These are phyloP conservation scores for Cutaneotrichosporon cutaneum DNA, from an alignment of 1,284 basidiomycete genomes.

Conservation along the genomic window DNA sequence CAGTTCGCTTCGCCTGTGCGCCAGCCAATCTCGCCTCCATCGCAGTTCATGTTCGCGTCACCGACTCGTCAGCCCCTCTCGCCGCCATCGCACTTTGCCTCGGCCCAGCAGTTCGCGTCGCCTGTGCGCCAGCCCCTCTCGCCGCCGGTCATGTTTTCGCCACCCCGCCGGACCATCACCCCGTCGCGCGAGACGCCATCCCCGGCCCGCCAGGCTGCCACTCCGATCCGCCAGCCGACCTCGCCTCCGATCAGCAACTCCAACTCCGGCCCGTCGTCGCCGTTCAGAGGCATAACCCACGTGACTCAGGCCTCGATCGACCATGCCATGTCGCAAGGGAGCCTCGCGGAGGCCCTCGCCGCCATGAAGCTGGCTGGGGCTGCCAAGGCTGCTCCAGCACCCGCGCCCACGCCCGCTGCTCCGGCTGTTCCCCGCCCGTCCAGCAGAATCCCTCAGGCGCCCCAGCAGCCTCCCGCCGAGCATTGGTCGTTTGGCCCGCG, in stretches of 20 bases:
- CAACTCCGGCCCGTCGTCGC: background rate
- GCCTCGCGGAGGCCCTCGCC: background rate
- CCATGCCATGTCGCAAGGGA: background rate
- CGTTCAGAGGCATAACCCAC: background rate
- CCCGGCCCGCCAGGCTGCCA: background rate
- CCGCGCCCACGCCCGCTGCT: background rate
- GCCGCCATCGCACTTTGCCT: background rate
- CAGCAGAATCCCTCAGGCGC: background rate
- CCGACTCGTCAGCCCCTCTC: background rate
- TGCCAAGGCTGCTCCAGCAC: background rate
- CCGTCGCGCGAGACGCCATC: background rate
- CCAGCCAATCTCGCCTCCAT: background rate
- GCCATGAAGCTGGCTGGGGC: background rate
- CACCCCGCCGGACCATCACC: background rate
- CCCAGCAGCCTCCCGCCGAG: background rate
- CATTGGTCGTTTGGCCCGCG: constrained; percentile 3
- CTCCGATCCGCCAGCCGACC: background rate
- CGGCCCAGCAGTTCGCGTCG: background rate
- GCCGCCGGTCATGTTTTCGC: background rate
- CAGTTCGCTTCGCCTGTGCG: background rate
- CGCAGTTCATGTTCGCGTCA: background rate
- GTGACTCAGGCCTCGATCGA: background rate
- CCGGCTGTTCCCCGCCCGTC: background rate
- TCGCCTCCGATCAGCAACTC: background rate
- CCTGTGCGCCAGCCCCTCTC: background rate